Conservation (phyloP, 1,139 yeast genomes). For the Keqinozyma sinolaborantium region DNA sequence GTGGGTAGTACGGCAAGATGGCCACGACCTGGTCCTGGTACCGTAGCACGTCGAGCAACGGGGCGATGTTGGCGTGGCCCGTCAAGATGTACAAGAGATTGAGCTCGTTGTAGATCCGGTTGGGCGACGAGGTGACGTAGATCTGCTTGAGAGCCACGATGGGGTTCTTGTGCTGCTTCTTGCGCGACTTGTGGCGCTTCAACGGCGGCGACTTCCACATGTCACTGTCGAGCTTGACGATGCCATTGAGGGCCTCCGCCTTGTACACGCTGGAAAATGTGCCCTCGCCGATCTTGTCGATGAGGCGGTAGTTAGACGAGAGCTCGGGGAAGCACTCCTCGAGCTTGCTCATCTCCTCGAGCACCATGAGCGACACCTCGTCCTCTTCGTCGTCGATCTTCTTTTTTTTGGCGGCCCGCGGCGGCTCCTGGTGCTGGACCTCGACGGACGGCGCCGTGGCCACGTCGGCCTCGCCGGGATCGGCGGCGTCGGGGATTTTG, state of each 20-base stretch:
- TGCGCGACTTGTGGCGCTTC: conserved; percentile 16
- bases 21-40: conserved; percentile 90
- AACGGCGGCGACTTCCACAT: conserved; percentile 48
- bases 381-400: conserved; percentile 30
- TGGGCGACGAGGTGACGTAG: conserved; percentile 93
- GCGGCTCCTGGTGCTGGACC: conserved; percentile 7
- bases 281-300: conserved; percentile 93
- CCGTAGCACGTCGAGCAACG: conserved; percentile 82
- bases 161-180: conserved; percentile 34
- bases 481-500: not conserved
- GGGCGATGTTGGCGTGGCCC: conserved; percentile 78
- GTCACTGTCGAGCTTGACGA: conserved; percentile 34
- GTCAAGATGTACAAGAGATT: conserved; percentile 65
- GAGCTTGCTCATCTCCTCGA: conserved; percentile 65
- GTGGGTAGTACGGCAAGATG: conserved; percentile 86
- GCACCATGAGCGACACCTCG: conserved; percentile 47
- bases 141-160: conserved; percentile 90
- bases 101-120: conserved; percentile 83
- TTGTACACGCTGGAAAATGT: conserved; percentile 89
- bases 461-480: conserved; percentile 5
- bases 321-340: conserved; percentile 64
- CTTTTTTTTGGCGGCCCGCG: conserved; percentile 4
- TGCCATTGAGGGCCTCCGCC: conserved; percentile 66
- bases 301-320: conserved; percentile 55
- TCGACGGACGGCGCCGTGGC: conserved; percentile 8